Percentiles rank a stretch among this genome's conserved stretches.
Evolutionary conservation across 306 rosid genomes (phyloP).

Genomic region (Sechiopsis laciniata): DNA sequence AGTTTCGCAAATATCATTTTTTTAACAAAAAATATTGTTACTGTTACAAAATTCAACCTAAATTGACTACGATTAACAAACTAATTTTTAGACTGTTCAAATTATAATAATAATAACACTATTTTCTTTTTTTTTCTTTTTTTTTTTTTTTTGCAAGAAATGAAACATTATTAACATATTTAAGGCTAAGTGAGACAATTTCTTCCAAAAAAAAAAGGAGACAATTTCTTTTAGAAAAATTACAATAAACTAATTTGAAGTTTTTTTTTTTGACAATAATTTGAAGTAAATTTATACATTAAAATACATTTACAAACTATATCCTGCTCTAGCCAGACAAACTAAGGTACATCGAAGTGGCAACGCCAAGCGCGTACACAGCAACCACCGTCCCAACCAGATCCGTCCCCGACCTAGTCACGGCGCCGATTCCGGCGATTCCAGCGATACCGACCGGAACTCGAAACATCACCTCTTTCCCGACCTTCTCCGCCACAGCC

Average conservation of each 20-base stretch:
- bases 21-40: neutral
- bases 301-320: neutral
- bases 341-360: conserved; percentile 41
- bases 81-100: too few relatives aligned
- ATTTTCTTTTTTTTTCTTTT: too few relatives aligned
- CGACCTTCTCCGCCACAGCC: conserved; percentile 44
- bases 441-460: conserved; percentile 70
- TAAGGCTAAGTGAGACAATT: too few relatives aligned
- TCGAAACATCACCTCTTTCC: conserved; percentile 40
- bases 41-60: neutral
- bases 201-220: too few relatives aligned
- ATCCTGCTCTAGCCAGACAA: conserved; percentile 32
- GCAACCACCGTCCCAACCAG: conserved; percentile 53
- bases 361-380: conserved; percentile 63
- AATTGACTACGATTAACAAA: neutral
- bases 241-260: too few relatives aligned
- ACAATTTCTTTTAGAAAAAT: too few relatives aligned
- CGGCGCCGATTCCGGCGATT: conserved; percentile 59
- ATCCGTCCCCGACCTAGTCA: conserved; percentile 38
- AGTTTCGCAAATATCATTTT: too few relatives aligned
- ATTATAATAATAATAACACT: too few relatives aligned
- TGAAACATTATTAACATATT: too few relatives aligned
- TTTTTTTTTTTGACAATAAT: too few relatives aligned
- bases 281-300: too few relatives aligned
- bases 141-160: too few relatives aligned